phyloP scores from a whole-genome alignment of 305 asterid species.

The Fraxinus sp. region DNA sequence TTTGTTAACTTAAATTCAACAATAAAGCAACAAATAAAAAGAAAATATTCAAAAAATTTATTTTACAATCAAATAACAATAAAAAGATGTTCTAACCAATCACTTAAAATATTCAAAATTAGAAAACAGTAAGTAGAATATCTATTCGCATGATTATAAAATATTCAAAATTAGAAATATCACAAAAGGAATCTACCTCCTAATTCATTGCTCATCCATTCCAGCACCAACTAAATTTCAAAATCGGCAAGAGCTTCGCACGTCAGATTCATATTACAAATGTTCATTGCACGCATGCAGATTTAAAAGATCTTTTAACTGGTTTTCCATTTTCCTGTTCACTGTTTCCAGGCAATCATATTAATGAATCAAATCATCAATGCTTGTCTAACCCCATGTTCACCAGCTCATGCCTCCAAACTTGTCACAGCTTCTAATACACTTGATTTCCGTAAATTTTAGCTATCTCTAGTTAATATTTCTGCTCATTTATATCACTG shows the following conservation, averaged over 20 bases:
- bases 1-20: no score
- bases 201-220: background rate
- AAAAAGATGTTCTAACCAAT: no score
- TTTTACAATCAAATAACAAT: no score
- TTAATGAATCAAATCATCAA: background rate
- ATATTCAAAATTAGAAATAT: no score
- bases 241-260: background rate
- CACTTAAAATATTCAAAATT: no score
- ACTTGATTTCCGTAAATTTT: slow-evolving; percentile 4
- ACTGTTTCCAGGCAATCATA: slow-evolving; percentile 6
- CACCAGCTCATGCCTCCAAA: background rate
- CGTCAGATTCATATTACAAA: slow-evolving; percentile 16
- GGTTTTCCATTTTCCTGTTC: background rate
- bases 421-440: background rate
- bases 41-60: no score
- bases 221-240: background rate
- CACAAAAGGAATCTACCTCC: no score
- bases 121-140: no score
- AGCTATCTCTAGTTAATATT: background rate
- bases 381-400: background rate
- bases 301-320: background rate
- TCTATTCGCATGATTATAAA: no score
- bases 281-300: slow-evolving; percentile 20
- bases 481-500: background rate
- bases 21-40: no score